Evolutionary conservation across 1,284 basidiomycete genomes (phyloP).

Genomic region (Abortiporus biennis): DNA sequence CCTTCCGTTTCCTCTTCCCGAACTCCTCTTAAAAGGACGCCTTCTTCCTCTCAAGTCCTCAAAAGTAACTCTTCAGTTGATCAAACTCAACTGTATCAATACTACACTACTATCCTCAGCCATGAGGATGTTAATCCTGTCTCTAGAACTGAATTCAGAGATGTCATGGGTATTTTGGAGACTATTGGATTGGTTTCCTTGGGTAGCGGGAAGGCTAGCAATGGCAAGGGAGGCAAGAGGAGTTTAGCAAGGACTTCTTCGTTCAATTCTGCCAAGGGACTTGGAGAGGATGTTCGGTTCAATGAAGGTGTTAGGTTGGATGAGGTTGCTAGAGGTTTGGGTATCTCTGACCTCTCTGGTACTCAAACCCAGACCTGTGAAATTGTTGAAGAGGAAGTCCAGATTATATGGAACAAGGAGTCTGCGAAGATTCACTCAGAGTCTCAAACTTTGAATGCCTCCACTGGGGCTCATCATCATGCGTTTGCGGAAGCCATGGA

Average conservation of each 20-base stretch:
- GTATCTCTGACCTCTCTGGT: constrained; percentile 31
- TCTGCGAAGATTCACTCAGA: constrained; percentile 49
- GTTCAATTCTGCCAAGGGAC: constrained; percentile 35
- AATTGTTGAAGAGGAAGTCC: constrained; percentile 60
- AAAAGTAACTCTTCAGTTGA: too few relatives aligned
- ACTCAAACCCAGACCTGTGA: constrained; percentile 28
- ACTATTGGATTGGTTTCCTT: constrained; percentile 59
- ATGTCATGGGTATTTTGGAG: constrained; percentile 66
- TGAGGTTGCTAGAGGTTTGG: constrained; percentile 61
- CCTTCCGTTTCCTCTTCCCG: constrained; percentile 24
- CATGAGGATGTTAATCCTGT: constrained; percentile 51
- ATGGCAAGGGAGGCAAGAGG: constrained; percentile 35
- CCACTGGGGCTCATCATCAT: constrained; percentile 19
- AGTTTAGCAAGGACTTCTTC: constrained; percentile 46
- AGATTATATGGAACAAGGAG: constrained; percentile 64
- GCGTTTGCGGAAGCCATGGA: constrained; percentile 51
- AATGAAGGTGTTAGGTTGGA: constrained; percentile 53
- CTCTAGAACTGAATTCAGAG: constrained; percentile 69
- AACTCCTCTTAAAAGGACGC: constrained; percentile 38
- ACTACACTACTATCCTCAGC: constrained; percentile 53
- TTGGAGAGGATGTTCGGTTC: constrained; percentile 45
- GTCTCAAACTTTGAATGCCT: constrained; percentile 28
- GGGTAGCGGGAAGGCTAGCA: too few relatives aligned
- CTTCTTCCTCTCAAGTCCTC: constrained; percentile 19
- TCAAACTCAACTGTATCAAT: constrained; percentile 51